These are phyloP conservation scores for Ceratobasidium sp. DNA, from an alignment of 1,284 basidiomycete species.

Conservation along the genomic window DNA sequence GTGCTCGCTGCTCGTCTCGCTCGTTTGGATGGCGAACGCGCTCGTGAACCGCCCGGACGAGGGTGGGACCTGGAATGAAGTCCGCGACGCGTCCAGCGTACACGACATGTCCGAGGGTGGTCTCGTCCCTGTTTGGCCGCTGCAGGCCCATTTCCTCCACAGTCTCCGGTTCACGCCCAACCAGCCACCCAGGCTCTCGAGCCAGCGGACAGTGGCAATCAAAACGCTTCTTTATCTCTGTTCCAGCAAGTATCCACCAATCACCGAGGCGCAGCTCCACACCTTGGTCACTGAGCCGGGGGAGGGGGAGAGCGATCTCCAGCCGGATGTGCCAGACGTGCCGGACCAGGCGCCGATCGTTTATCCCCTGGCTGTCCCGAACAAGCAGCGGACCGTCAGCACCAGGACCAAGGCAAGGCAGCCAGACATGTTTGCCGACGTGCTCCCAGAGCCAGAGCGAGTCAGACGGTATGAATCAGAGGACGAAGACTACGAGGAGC, in stretches of 20 bases:
- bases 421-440: background rate
- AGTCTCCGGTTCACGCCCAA: background rate
- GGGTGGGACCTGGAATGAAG: background rate
- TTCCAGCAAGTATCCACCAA: background rate
- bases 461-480: background rate
- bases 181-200: background rate
- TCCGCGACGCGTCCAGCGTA: constrained; percentile 13
- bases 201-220: background rate
- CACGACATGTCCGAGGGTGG: background rate
- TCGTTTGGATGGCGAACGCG: constrained; percentile 23
- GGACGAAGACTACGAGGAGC: constrained; percentile 15
- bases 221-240: background rate
- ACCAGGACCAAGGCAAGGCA: background rate
- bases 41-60: constrained; percentile 10
- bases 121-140: constrained; percentile 18
- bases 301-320: background rate
- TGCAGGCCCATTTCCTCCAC: constrained; percentile 3
- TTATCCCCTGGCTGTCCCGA: background rate
- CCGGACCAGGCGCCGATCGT: background rate
- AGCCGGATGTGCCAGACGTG: background rate
- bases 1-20: background rate
- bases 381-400: constrained; percentile 1
- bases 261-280: background rate
- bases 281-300: background rate
- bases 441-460: background rate